Evolutionary conservation across 768 basidiomycete genomes (phyloP), one percentile per base, ranked within the genome.

Genomic region (Terana coerulea): DNA sequence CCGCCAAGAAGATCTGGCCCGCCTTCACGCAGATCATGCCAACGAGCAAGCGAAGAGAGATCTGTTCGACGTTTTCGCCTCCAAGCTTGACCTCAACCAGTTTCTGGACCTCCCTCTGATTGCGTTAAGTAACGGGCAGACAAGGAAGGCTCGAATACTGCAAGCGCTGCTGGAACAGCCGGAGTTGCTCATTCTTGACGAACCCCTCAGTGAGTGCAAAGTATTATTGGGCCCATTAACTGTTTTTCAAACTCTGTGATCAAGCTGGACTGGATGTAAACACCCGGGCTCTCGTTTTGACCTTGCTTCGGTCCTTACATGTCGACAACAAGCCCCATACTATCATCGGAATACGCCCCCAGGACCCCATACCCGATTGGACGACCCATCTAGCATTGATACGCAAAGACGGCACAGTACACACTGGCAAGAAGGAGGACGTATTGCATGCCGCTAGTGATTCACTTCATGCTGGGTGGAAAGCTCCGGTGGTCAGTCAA

Each of bases 61-160:
- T 28, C 50, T 76, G 6, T 76, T 95, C 50, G 74, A 80, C 3
- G 66, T 72, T 1, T 65, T 90, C n/a, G 73, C 81, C 0, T 67
- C 72, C 3, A 65, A 68, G 41, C 75, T 98, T 64, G 76, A 77
- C 8, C 70, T 98, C 34, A 64, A 66, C 1, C 58, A 72, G 4
- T 68, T 95, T 22, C 71, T 98, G n/a, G 86, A 94, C 61, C 62
- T 95, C 5, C 95, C 95, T 0, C 64, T 90, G 3, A 75, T 98
- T 7, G 90, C 90, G 0, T 66, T 98, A 46, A 91, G 88, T 55
- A 95, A 95, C 61, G 95, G 95, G 0, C 95, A 99, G 72, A 98
- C 86, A 26, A 72, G 95, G 33, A 72, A 91, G 15, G 93, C 93
- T 5, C 73, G 94, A 39, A 88, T 99, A 41, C 75, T 89, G 8